A percentile compares a stretch with the other conserved stretches of the same genome.
These are phyloP conservation scores for Coprinopsis cinerea DNA, from an alignment of 768 basidiomycete species.

Conservation along the genomic window DNA sequence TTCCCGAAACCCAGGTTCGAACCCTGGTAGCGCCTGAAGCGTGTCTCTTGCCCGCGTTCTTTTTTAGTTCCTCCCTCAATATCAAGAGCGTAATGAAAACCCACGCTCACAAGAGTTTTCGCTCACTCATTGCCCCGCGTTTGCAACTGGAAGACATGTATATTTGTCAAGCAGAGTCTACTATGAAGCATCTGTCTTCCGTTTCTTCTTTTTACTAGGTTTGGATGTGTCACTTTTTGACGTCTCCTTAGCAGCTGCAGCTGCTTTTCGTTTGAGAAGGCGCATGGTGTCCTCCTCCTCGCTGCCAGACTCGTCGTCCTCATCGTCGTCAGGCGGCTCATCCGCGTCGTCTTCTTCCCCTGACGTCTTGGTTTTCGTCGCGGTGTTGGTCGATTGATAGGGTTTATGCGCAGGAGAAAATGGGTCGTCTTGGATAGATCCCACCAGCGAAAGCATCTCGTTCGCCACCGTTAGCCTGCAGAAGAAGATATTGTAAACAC, in stretches of 20 bases:
- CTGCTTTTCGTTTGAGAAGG: slow-evolving; percentile 17
- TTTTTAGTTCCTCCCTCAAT: too few species aligned
- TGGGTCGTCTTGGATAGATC: slow-evolving; percentile 74
- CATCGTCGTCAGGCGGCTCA: slow-evolving; percentile 17
- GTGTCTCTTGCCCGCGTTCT: too few species aligned
- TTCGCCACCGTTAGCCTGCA: slow-evolving; percentile 81
- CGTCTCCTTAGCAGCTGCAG: slow-evolving; percentile 15
- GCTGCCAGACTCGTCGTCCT: slow-evolving; percentile 10
- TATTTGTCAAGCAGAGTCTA: too few species aligned
- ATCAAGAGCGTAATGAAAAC: too few species aligned
- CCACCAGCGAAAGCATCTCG: slow-evolving; percentile 87
- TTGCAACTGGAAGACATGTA: too few species aligned
- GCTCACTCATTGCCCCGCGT: too few species aligned
- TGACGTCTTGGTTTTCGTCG: neutral
- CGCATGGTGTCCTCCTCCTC: slow-evolving; percentile 18
- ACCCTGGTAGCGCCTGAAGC: slow-evolving; percentile 6
- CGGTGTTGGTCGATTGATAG: slow-evolving; percentile 10
- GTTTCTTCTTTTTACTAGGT: slow-evolving; percentile 7
- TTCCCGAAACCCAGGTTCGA: slow-evolving; percentile 6
- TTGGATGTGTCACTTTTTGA: neutral
- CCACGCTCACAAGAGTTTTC: too few species aligned
- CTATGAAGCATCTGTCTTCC: too few species aligned
- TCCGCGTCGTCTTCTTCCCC: neutral
- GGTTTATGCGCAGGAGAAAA: slow-evolving; percentile 58
- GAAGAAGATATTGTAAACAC: slow-evolving; percentile 8